Conservation (phyloP, 139 green algal species). For the Chlorella ohadii region DNA sequence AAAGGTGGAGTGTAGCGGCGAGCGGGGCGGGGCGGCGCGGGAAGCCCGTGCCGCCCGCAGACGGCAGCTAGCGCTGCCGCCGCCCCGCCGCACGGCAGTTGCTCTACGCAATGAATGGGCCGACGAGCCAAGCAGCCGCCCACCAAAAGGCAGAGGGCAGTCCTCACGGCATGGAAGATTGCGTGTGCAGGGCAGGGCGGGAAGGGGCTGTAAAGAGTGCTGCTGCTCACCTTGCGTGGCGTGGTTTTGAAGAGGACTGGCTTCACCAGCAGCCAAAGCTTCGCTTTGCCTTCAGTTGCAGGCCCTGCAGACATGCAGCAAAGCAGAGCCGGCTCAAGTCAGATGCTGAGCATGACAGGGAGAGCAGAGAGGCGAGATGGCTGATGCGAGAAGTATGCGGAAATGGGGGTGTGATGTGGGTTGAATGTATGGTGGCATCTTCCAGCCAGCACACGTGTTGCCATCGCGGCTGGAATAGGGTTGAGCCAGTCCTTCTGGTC, state of each 20-base stretch:
- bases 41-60: neutral
- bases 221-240: neutral
- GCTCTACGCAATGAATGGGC: constrained; percentile 43
- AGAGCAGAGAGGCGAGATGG: no score
- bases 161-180: constrained; percentile 35
- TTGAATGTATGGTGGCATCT: no score
- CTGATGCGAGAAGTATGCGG: no score
- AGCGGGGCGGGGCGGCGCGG: neutral
- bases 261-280: no score
- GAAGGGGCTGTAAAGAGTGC: neutral
- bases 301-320: neutral
- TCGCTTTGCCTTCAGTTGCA: neutral
- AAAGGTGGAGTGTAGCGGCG: neutral
- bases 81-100: constrained; percentile 6
- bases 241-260: neutral
- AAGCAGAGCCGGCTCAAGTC: no score
- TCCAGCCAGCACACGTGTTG: no score
- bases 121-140: neutral
- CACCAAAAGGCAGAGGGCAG: neutral
- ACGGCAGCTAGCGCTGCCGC: constrained; percentile 5
- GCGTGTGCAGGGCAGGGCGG: neutral
- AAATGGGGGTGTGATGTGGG: no score
- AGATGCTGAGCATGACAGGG: no score
- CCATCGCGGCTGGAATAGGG: no score
- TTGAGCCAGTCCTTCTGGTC: no score